A percentile compares a stretch with the other conserved stretches of the same genome.
These are phyloP conservation scores for Backusella tuberculispora DNA, from an alignment of 192 early-diverging fungal genomes.

Conservation along the genomic window DNA sequence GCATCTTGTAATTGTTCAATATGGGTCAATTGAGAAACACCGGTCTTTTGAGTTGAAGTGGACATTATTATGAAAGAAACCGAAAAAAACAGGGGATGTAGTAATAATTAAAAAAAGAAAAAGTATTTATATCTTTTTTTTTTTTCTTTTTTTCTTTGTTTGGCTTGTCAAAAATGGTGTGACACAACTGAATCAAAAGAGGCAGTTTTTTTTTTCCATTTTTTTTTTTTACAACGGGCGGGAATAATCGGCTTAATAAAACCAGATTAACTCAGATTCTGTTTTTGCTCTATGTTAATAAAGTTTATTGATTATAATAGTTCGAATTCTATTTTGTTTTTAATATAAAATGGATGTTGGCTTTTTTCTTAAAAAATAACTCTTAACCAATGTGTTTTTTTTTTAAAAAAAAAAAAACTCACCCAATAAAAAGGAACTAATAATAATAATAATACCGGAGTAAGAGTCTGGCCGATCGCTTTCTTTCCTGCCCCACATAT, in stretches of 20 bases:
- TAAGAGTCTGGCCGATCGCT: no score
- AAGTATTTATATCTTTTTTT: neutral
- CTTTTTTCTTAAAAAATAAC: no score
- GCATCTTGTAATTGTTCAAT: neutral
- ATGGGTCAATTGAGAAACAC: neutral
- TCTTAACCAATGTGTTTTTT: no score
- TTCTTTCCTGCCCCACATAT: no score
- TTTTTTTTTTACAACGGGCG: neutral
- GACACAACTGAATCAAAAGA: slow-evolving; percentile 2
- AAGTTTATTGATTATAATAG: neutral
- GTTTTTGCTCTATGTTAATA: neutral
- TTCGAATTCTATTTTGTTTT: no score
- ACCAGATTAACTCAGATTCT: neutral
- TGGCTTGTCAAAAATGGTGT: neutral
- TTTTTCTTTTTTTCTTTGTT: neutral
- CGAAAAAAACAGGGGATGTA: neutral
- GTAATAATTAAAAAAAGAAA: neutral
- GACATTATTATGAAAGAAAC: neutral
- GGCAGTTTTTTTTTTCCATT: neutral
- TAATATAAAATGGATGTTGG: no score
- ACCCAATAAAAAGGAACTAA: no score
- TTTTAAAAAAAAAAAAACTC: no score
- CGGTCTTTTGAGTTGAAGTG: neutral
- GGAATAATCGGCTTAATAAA: neutral
- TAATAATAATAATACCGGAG: no score